Base-by-base conservation (phyloP, 768 basidiomycete genomes). In the Trametes coccinea region DNA sequence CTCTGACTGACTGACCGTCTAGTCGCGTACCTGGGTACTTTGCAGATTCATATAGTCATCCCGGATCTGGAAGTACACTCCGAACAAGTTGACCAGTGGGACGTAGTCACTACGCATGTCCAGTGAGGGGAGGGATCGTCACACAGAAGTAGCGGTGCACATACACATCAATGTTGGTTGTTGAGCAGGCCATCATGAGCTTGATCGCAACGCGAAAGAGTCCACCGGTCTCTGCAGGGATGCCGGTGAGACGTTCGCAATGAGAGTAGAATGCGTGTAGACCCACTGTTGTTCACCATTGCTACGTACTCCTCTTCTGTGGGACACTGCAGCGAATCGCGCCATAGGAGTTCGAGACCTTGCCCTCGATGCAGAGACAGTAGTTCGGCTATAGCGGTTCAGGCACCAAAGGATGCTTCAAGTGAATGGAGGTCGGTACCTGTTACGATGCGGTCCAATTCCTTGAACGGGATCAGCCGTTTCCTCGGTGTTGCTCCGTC, bases 21-120 rank as follows among this genome's bases (percentile, higher is more conserved):
- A 43, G 14, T 31, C 11, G n/a, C 45, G 22, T 13, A 93, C 94
- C 80, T 95, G 86, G 16, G 83, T 82, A 50, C 91, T 93, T 69
- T 95, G 88, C 29, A 98, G 77, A 68, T 98, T 98, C 91, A 96
- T 93, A 48, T 95, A 90, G 72, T 98, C 96, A 67, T 98, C 96
- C n/a, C 95, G 78, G 66, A 98, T 95, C 72, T 98, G 96, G 73
- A 94, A 97, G 69, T 87, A 90, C n/a, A 97, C 85, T 2, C 95
- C 93, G 62, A 98, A 90, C 9, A 97, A 83, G 72, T 97, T 97
- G 63, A 96, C 92, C 2, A 98, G 81, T 0, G 95, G 93, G 1
- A 96, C 86, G 65, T 93, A 97, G 73, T 98, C 87, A 9, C 93
- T 97, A 61, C 8, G 14, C 13, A 22, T 22, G 22, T 1, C 9